phyloP scores from a whole-genome alignment of 2,329 filamentous ascomycete species.

The Ophiocordyceps sinensis region DNA sequence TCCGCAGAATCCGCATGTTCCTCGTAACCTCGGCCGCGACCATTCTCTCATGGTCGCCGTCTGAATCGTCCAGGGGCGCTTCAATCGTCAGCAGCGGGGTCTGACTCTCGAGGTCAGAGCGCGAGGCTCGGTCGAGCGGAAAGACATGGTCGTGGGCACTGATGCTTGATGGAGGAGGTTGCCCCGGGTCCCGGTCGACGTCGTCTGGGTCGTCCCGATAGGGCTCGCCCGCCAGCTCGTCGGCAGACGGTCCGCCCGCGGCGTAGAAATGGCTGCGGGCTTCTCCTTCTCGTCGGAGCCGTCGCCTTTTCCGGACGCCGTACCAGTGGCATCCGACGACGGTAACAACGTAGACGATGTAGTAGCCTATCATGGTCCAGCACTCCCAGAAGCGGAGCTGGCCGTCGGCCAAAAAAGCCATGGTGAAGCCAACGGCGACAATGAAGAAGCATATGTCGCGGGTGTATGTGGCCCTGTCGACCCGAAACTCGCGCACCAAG shows the following conservation, averaged over 20 bases:
- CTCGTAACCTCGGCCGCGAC: constrained; percentile 73
- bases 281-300: constrained; percentile 51
- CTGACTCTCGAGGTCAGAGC: constrained; percentile 30
- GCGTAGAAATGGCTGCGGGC: constrained; percentile 62
- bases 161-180: constrained; percentile 5
- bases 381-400: constrained; percentile 81
- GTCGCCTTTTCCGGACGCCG: constrained; percentile 44
- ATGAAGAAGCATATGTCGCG: constrained; percentile 90
- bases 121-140: constrained; percentile 27
- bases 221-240: constrained; percentile 38
- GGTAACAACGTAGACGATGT: constrained; percentile 73
- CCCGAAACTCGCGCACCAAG: constrained; percentile 84
- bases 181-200: constrained; percentile 7
- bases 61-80: constrained; percentile 29
- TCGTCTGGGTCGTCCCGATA: constrained; percentile 48
- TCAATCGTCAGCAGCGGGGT: constrained; percentile 16
- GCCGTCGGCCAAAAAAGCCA: constrained; percentile 77
- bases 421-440: constrained; percentile 70
- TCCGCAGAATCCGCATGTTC: constrained; percentile 79
- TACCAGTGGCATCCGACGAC: constrained; percentile 93
- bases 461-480: constrained; percentile 78
- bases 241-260: constrained; percentile 30
- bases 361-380: constrained; percentile 77
- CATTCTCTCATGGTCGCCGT: constrained; percentile 44
- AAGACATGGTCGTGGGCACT: constrained; percentile 20